Conservation (phyloP, 176 grass and related monocot species). For the Bolboschoenus planiculmis region DNA sequence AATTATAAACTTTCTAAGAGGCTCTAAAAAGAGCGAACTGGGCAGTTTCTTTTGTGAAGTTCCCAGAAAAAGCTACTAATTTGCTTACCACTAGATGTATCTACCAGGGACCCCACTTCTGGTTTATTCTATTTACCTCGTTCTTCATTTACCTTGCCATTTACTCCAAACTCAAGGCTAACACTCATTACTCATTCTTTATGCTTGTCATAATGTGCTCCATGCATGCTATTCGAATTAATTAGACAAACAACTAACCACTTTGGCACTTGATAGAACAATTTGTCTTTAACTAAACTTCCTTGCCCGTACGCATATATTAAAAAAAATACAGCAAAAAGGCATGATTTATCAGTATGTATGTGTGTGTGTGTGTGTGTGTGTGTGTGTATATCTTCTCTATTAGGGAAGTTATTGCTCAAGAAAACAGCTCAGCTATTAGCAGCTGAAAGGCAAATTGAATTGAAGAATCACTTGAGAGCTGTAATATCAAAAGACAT, state of each 20-base stretch:
- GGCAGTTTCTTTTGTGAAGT: not conserved
- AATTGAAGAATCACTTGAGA: not conserved
- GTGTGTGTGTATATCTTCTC: not conserved
- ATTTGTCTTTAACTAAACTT: conserved; percentile 2
- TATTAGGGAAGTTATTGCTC: not conserved
- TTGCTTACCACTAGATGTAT: not conserved
- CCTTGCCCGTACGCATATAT: not conserved
- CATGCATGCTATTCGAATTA: conserved; percentile 6
- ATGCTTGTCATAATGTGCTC: conserved; percentile 11
- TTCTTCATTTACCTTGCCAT: not conserved
- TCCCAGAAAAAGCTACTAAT: not conserved
- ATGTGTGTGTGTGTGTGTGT: too few species aligned
- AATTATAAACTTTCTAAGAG: not conserved
- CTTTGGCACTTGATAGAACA: not conserved
- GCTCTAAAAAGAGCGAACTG: not conserved
- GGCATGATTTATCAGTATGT: not conserved
- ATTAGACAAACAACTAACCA: not conserved
- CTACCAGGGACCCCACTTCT: not conserved
- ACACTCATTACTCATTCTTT: conserved; percentile 3
- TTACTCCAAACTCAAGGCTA: conserved; percentile 12
- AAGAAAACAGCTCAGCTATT: not conserved
- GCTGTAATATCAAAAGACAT: not conserved
- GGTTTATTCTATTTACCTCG: not conserved
- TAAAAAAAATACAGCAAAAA: not conserved
- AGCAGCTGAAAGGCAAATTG: not conserved